Base-by-base conservation (phyloP, 2,329 filamentous ascomycete species). In the Fusarium palustre region DNA sequence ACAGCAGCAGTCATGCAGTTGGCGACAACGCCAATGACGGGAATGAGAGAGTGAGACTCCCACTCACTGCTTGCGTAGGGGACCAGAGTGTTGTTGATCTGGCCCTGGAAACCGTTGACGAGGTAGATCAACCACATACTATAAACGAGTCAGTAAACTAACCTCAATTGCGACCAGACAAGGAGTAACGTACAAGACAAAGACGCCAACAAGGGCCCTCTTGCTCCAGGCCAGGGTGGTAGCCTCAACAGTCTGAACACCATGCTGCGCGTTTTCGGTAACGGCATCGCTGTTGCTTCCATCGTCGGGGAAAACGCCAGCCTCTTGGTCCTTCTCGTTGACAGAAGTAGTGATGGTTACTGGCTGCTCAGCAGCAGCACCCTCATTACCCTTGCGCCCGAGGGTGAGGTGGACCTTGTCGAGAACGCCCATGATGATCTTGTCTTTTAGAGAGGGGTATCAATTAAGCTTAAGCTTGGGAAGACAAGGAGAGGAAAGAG, bases 1-100 rank as follows among this genome's bases (percentile, higher is more conserved):
- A 87, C 82, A 10, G 89, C 86, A 36, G 87, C 89, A 70, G 82
- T 78, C 72, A 89, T 86, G 56, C 84, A 79, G 66, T 78, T 81
- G 7, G 86, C 78, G 2, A 90, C 82, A 41, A 89, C 84, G 34
- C 81, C 79, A 48, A 87, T 85, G 24, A 86, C 81, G 2, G 83
- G 81, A 22, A 87, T 76, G 12, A 88, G 79, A 10, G 86, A 87
- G 72, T 89, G 87, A 8, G 80, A 76, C 46, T 81, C 74, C 63
- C 85, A 90, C 24, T 79, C 81, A 71, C 83, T 87, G n/a, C 84
- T 84, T 18, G 83, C 81, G 63, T 80, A 87, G 5, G 84, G 80
- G 7, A 77, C 74, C 58, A 86, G 65, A 66, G 78, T 84, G 50
- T 59, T 60, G 4, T 80, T 69, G 56, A 86, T 82, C 31, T 80